These are phyloP conservation scores for Scleroderma bovista DNA, from an alignment of 768 basidiomycete genomes.

Conservation along the genomic window DNA sequence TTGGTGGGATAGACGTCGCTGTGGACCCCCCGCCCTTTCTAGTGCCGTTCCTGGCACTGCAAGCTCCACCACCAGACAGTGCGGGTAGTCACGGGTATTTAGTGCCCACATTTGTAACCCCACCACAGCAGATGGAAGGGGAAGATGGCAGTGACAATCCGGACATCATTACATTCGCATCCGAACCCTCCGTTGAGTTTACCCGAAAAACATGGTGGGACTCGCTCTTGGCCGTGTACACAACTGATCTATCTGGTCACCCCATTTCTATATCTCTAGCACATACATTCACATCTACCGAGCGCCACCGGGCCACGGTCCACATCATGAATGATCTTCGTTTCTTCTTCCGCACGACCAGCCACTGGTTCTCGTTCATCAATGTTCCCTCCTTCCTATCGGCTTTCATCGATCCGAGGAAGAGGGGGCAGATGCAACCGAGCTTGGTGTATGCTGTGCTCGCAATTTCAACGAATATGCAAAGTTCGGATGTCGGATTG, in stretches of 20 bases:
- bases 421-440: conserved; percentile 58
- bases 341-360: conserved; percentile 58
- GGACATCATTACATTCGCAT: conserved; percentile 27
- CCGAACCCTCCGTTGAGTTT: conserved; percentile 62
- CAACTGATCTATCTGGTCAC: conserved; percentile 8
- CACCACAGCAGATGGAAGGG: conserved; percentile 3
- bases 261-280: conserved; percentile 12
- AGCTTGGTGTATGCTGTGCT: conserved; percentile 57
- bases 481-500: conserved; percentile 57
- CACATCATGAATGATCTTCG: conserved; percentile 52
- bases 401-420: conserved; percentile 49
- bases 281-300: conserved; percentile 31
- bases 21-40: neutral
- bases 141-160: conserved; percentile 9
- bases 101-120: conserved; percentile 6
- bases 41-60: neutral
- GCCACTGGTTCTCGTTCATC: conserved; percentile 71
- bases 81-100: neutral
- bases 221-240: conserved; percentile 53
- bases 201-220: conserved; percentile 79
- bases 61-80: neutral
- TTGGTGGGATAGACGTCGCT: neutral
- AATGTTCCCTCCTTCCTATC: conserved; percentile 64
- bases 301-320: conserved; percentile 43
- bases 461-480: conserved; percentile 62